Base-by-base conservation (phyloP, 805 yeast genomes). In the Ascoidea tarda region DNA sequence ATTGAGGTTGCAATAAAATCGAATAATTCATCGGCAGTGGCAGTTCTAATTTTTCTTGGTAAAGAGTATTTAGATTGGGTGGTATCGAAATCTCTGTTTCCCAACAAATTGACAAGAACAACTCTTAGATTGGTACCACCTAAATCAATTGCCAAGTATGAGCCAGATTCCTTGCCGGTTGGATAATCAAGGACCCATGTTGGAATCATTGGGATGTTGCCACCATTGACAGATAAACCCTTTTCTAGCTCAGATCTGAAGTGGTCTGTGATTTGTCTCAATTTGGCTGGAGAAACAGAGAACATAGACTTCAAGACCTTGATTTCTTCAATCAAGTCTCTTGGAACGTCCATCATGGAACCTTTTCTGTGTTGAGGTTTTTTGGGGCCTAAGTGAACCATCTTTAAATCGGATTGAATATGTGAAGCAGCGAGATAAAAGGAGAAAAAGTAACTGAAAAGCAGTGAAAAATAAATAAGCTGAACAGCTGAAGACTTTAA, bases 41-140 rank as follows among this genome's bases (percentile, higher is more conserved):
- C 89, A 48, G 89, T 83, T 77, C 96, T 82, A 75, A 89, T 78
- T 57, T 72, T 66, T 49, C 71, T 75, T 49, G 96, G 96, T 68
- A 91, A 75, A 49, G 85, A 74, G 67, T 81, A 91, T 70, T 91
- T 91, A 60, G 88, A 80, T 70, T 90, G 96, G 31, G 82, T 77
- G 55, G 89, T 84, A 66, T 86, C 93, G 63, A 91, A 91, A 62
- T 85, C 79, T 55, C 86, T 77, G 66, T 84, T 76, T 57, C 99
- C 99, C 52, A 81, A 79, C 61, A 91, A 76, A 57, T 80, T 81
- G 62, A 91, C 91, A 65, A 84, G 77, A 54, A 91, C 96, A 50
- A 89, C 96, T 67, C 99, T 81, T 68, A 91, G 76, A 72, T 91
- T 91, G 57, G 99, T 91, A 57, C 99, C 99, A 66, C 99, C 99